Conservation (phyloP, 768 basidiomycete genomes). For the Cyclocybe aegerita region DNA sequence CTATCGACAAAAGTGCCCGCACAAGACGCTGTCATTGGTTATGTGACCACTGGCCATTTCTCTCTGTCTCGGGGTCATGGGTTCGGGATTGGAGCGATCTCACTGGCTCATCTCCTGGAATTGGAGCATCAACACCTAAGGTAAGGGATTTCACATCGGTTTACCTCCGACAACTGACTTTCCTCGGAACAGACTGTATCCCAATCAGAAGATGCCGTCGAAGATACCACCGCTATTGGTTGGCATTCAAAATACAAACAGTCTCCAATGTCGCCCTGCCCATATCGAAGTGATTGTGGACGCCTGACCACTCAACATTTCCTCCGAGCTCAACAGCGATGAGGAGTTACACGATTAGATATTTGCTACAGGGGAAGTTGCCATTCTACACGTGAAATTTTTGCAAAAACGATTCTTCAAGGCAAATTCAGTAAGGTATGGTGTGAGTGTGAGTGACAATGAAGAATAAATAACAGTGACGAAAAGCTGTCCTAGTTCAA, state of each 20-base stretch:
- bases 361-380: neutral
- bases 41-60: constrained; percentile 80
- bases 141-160: constrained; percentile 18
- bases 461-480: constrained; percentile 9
- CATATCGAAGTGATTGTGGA: constrained; percentile 24
- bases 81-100: constrained; percentile 73
- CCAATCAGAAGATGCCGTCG: constrained; percentile 20
- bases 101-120: constrained; percentile 51
- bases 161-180: neutral
- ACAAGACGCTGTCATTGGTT: constrained; percentile 63
- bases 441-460: neutral
- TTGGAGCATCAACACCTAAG: constrained; percentile 47
- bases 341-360: neutral
- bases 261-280: constrained; percentile 54
- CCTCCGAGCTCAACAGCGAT: neutral
- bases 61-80: constrained; percentile 80
- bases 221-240: constrained; percentile 42
- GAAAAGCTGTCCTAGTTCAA: constrained; percentile 5
- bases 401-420: too few species aligned
- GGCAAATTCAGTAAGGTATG: too few species aligned
- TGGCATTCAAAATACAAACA: constrained; percentile 63
- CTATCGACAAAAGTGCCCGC: constrained; percentile 42
- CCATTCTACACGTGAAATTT: too few species aligned
- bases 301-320: constrained; percentile 3
- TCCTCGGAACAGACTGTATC: constrained; percentile 19